Evolutionary conservation across 768 basidiomycete species (phyloP).

Genomic region (Lactarius psammicola): DNA sequence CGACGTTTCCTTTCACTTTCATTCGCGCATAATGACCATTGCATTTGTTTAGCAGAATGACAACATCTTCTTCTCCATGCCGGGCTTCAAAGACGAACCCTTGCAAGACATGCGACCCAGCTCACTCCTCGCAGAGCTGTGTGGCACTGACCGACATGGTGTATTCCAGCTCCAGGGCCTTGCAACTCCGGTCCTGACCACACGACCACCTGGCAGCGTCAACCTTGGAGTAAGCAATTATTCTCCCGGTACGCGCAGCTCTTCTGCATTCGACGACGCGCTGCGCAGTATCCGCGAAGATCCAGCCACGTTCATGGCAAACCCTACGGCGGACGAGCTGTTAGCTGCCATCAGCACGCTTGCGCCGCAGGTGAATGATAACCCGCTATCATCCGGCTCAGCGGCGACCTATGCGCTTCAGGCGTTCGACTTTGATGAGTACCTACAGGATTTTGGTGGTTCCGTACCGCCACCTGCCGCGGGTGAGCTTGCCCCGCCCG

Average conservation of each 20-base stretch:
- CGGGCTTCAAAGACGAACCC: neutral
- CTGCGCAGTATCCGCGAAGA: conserved; percentile 4
- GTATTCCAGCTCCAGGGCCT: conserved; percentile 5
- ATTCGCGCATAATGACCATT: no score
- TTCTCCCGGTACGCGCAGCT: conserved; percentile 1
- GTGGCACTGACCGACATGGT: neutral
- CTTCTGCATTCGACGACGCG: neutral
- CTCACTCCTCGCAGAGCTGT: neutral
- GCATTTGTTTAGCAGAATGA: conserved; percentile 1
- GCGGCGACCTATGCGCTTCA: neutral
- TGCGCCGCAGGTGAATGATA: neutral
- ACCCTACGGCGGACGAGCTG: neutral
- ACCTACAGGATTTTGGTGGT: conserved; percentile 10
- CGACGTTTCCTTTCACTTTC: neutral
- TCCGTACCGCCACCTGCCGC: neutral
- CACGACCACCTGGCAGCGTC: conserved; percentile 13
- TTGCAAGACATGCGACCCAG: neutral
- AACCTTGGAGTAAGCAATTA: conserved; percentile 6
- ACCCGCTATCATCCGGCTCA: neutral
- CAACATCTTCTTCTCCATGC: conserved; percentile 2
- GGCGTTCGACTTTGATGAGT: conserved; percentile 20
- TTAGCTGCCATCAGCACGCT: conserved; percentile 2
- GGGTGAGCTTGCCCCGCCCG: neutral
- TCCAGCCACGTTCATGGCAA: neutral
- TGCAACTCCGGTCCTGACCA: conserved; percentile 1